phyloP scores from a whole-genome alignment of 2,329 filamentous ascomycete genomes.

The Reticulascus tulasneorum region DNA sequence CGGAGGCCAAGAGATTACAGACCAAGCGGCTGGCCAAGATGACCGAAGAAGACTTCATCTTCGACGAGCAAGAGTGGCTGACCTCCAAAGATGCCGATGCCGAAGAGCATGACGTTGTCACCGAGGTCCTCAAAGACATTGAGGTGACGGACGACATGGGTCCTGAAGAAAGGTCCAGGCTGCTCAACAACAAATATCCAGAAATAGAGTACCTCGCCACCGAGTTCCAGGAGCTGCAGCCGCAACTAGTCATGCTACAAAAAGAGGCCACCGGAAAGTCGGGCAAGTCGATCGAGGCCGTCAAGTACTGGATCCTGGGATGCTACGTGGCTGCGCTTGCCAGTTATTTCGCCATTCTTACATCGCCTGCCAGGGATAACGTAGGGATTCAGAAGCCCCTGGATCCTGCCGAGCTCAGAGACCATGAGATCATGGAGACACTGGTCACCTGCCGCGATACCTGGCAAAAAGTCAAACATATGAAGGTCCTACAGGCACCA shows the following conservation, averaged over 20 bases:
- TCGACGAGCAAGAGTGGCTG: conserved; percentile 85
- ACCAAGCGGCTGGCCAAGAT: conserved; percentile 87
- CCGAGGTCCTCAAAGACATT: conserved; percentile 79
- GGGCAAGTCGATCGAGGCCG: conserved; percentile 52
- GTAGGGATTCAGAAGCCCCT: conserved; percentile 54
- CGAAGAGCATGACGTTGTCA: conserved; percentile 61
- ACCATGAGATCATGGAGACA: conserved; percentile 87
- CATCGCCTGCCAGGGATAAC: conserved; percentile 66
- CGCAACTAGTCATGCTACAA: conserved; percentile 56
- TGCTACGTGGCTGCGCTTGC: conserved; percentile 83
- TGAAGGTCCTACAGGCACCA: conserved; percentile 52
- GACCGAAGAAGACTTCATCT: conserved; percentile 87
- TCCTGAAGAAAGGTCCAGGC: conserved; percentile 66
- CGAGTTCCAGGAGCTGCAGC: conserved; percentile 73
- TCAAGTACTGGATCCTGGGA: conserved; percentile 76
- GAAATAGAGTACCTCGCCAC: conserved; percentile 84
- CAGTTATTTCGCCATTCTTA: conserved; percentile 94
- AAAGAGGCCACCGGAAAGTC: conserved; percentile 51
- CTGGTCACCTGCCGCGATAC: conserved; percentile 74
- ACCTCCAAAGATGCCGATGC: conserved; percentile 49
- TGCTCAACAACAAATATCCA: conserved; percentile 79
- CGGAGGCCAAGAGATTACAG: conserved; percentile 81
- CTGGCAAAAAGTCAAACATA: conserved; percentile 70
- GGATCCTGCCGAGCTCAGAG: conserved; percentile 73
- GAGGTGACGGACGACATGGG: conserved; percentile 79